Evolutionary conservation across 2,329 filamentous ascomycete genomes (phyloP), one percentile per base, ranked within the genome.

Genomic region (Nemania diffusa): DNA sequence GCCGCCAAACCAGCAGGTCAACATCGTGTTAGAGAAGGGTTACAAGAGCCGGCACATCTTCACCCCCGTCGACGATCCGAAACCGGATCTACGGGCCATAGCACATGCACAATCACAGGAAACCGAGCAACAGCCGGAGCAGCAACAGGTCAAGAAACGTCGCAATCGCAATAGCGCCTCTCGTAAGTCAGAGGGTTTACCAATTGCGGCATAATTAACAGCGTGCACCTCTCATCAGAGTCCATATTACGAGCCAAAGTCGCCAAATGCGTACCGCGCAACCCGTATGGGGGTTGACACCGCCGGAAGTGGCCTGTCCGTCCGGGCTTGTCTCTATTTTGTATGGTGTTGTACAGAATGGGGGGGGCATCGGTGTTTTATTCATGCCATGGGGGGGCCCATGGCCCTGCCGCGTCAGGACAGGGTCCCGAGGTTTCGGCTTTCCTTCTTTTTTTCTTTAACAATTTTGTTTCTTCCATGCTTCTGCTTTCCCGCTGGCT

Each of bases 1-100:
- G 65, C 89, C 90, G n/a, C 79, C 84, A 8, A 83, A 86, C 37
- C 89, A 93, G 78, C 80, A 83, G 64, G 83, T 93, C 20, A 81
- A 88, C 26, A 84, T 93, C 17, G 75, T 77, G 65, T 71, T 82
- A 6, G 81, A 83, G 50, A 83, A 86, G 56, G 86, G 81, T 20
- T 83, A 79, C 68, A 64, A 68, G 26, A 84, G 82, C 65, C 77
- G 83, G 1, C 82, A 86, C 67, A 52, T 79, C 6, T 85, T 86
- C 70, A 79, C 57, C 24, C 9, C 40, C 32, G 26, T 44, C 29
- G 46, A 51, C 3, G 40, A 60, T 9, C 17, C 48, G 34, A 50
- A 48, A 46, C 32, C 27, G 20, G 57, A 52, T 20, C 22, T n/a
- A 34, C 24, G 17, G 9, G n/a, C 40, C 42, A 22, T 24, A 9